A percentile compares a stretch with the other conserved stretches of the same genome.
These are phyloP conservation scores for Populus simonii DNA, from an alignment of 345 rosid species.

Conservation along the genomic window DNA sequence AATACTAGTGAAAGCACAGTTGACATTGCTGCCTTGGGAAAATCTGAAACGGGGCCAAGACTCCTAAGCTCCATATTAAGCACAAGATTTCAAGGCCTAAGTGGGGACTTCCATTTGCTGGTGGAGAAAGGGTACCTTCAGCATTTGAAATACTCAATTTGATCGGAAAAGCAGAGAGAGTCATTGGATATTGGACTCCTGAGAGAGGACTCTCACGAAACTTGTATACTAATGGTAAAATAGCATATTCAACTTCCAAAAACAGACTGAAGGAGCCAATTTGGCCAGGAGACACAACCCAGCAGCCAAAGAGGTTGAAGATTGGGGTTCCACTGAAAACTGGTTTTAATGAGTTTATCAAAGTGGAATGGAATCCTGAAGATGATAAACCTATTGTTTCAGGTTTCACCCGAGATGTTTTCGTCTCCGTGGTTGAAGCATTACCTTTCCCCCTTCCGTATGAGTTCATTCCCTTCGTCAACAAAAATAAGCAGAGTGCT, in stretches of 20 bases:
- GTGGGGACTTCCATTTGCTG: conserved; percentile 10
- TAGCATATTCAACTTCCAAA: not conserved
- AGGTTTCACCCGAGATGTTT: conserved; percentile 42
- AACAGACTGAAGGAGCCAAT: conserved; percentile 13
- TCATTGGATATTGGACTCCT: conserved; percentile 32
- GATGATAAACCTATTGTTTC: conserved; percentile 1
- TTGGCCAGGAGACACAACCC: conserved; percentile 39
- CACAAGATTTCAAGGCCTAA: conserved; percentile 9
- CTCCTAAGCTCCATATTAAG: not conserved
- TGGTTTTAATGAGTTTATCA: conserved; percentile 25
- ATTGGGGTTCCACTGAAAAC: conserved; percentile 33
- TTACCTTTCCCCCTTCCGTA: conserved; percentile 25
- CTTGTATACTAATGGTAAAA: not conserved
- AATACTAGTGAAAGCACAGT: not conserved
- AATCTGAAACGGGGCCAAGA: conserved; percentile 17
- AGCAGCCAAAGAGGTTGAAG: conserved; percentile 26
- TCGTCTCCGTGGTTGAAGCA: conserved; percentile 25
- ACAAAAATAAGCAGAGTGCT: not conserved
- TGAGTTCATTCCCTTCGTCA: conserved; percentile 19
- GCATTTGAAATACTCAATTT: conserved; percentile 39
- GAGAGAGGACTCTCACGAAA: conserved; percentile 3
- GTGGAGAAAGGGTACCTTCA: conserved; percentile 15
- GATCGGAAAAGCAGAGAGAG: conserved; percentile 24
- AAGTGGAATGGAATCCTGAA: conserved; percentile 1
- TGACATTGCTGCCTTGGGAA: conserved; percentile 10